A percentile compares a stretch with the other conserved stretches of the same genome.
phyloP scores from a whole-genome alignment of 768 basidiomycete species.

The Kwoniella europaea region DNA sequence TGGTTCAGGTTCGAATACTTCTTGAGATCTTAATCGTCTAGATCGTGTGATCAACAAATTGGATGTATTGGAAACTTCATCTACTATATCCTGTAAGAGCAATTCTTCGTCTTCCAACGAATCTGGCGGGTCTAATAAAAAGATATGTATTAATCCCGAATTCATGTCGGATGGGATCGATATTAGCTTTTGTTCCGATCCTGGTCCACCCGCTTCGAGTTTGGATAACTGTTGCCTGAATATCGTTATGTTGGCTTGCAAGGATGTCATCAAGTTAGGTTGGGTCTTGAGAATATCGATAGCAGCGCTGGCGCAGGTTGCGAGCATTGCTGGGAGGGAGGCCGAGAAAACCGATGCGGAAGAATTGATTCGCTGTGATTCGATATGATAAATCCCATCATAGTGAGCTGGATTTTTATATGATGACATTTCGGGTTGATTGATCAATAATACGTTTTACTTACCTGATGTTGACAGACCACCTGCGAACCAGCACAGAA shows the following conservation, averaged over 20 bases:
- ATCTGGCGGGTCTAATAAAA: conserved; percentile 60
- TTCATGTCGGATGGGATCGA: conserved; percentile 81
- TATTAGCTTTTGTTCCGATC: conserved; percentile 64
- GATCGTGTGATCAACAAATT: conserved; percentile 86
- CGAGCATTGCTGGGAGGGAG: conserved; percentile 85
- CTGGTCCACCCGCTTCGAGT: conserved; percentile 61
- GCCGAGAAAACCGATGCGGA: conserved; percentile 96
- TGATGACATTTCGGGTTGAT: background rate
- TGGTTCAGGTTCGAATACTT: conserved; percentile 77
- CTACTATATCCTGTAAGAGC: conserved; percentile 87
- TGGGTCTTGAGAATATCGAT: conserved; percentile 77
- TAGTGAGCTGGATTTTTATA: too few relatives aligned
- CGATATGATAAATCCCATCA: background rate
- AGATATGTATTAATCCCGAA: conserved; percentile 86
- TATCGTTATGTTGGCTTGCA: conserved; percentile 79
- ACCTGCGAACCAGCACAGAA: conserved; percentile 89
- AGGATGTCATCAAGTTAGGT: conserved; percentile 73
- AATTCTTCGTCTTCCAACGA: conserved; percentile 69
- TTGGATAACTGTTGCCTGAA: conserved; percentile 82
- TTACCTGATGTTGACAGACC: conserved; percentile 88
- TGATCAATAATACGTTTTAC: background rate
- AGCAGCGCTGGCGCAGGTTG: conserved; percentile 83
- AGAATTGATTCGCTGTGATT: conserved; percentile 83
- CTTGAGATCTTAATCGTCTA: conserved; percentile 80
- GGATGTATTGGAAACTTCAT: conserved; percentile 72